Evolutionary conservation across 2,329 filamentous ascomycete genomes (phyloP).

Genomic region (Coleophoma cylindrospora): DNA sequence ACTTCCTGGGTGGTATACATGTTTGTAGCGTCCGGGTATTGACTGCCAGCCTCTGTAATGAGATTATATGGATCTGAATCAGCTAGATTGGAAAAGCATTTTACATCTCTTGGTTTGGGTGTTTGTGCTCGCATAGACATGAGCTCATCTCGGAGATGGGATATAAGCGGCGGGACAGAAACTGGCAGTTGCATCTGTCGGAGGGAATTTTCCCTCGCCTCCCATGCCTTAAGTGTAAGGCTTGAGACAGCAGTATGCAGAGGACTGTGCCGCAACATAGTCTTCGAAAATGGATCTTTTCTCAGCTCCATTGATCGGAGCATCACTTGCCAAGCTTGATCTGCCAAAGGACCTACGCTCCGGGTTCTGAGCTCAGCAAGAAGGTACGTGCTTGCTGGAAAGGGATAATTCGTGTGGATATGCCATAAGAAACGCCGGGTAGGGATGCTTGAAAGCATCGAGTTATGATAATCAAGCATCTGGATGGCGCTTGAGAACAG

Average conservation of each 20-base stretch:
- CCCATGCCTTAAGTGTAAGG: slow-evolving; percentile 19
- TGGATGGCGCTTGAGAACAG: slow-evolving; percentile 8
- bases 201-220: slow-evolving; percentile 12
- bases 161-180: slow-evolving; percentile 4
- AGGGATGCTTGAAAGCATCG: slow-evolving; percentile 14
- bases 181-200: neutral
- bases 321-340: slow-evolving; percentile 19
- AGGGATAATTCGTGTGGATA: slow-evolving; percentile 24
- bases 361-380: slow-evolving; percentile 19
- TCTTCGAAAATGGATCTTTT: neutral
- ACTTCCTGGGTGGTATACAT: neutral
- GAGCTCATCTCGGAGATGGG: neutral
- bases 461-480: slow-evolving; percentile 24
- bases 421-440: slow-evolving; percentile 25
- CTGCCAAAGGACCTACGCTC: slow-evolving; percentile 13
- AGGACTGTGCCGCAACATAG: neutral
- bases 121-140: too few species aligned
- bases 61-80: too few species aligned
- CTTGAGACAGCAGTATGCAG: slow-evolving; percentile 16
- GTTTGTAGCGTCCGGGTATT: neutral
- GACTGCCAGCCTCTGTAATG: neutral
- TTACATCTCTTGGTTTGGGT: too few species aligned
- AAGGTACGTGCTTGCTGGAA: slow-evolving; percentile 23
- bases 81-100: too few species aligned
- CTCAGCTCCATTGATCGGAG: slow-evolving; percentile 3